Evolutionary conservation across 371 early-diverging fungal genomes (phyloP), one percentile per base, ranked within the genome.

Genomic region (Mortierella sp.): DNA sequence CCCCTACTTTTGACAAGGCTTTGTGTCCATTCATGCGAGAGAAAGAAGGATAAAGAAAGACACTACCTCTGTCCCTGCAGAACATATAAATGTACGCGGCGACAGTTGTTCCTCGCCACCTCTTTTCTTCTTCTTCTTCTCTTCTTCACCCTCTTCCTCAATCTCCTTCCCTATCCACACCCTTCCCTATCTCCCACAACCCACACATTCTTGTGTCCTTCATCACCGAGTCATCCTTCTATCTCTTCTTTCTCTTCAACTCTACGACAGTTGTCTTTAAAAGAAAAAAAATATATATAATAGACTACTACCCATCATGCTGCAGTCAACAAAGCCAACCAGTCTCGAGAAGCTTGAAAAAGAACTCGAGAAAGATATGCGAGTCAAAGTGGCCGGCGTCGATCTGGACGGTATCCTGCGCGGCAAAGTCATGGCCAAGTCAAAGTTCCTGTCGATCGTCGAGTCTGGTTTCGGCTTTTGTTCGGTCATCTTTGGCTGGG

Each of bases 401-500:
- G 93, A 94, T 75, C 88, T 92, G 59, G 93, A 92, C 73, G 92
- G 94, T 56, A 82, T 91, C 11, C 74, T 93, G 47, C 84, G 92
- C 29, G 94, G 93, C 23, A 94, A 94, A 67, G 72, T 91, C 26
- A 84, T 94, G 60, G 73, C 82, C 44, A 89, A 88, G 66, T 72
- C 70, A 28, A 92, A 92, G 82, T 90, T 92, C 64, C 64, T 89
- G 28, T 84, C 86, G 53, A 70, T 84, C 0, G 60, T 87, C n/a
- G 81, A 89, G 43, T 80, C 81, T 57, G 92, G 92, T 9, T 91
- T 93, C 79, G 94, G 93, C 89, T 94, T 93, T 66, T 93, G 94
- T 79, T 87, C 87, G n/a, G 91, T 93, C 21, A 80, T 92, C 6
- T 92, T 91, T 80, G 92, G 90, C 14, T 94, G 93, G 94, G 94